Evolutionary conservation across 495 filamentous ascomycete genomes (phyloP), one percentile per base, ranked within the genome.

Genomic region (Xylaria flabelliformis): DNA sequence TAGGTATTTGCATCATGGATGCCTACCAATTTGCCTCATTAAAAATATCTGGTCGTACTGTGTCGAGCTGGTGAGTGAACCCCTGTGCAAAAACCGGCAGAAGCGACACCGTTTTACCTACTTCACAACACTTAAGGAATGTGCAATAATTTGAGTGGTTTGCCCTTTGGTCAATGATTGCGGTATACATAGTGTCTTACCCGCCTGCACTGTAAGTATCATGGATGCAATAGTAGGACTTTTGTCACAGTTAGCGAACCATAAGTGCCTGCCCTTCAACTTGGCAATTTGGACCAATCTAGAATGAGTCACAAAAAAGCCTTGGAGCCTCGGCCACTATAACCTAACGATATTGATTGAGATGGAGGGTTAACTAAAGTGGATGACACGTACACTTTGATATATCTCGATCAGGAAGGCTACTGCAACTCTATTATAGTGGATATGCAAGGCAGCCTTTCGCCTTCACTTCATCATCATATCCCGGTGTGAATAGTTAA

Each of bases 171-270:
- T 39, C 21, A 61, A 39, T 44, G 61, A 17, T 10, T 17, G 34
- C 4, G 61, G 36, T 7, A 63, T n/a, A n/a, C n/a, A n/a, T 63
- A 34, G 8, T 34, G 59, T 63, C 59, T 63, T 63, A 42, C 59
- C 59, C 59, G 34, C 59, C 59, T 55, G 50, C 65, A 67, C 65
- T 55, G 65, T n/a, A n/a, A n/a, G n/a, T 67, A 67, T 39, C 65
- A 67, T 56, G 50, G 50, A 67, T 56, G 36, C 48, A 26, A 56
- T 68, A 68, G 34, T 58, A 50, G 46, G 46, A 36, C 58, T 24
- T 24, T 42, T 17, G 68, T 64, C 44, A 64, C 68, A 53, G 44
- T 64, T 64, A 53, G 68, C 68, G 42, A 70, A 61, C 29, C 58
- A 56, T 42, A 1, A 1, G 21, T 32, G 36, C 34, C 48, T 41